Conservation (phyloP, 2,329 filamentous ascomycete genomes). For the Penicillium griseofulvum region DNA sequence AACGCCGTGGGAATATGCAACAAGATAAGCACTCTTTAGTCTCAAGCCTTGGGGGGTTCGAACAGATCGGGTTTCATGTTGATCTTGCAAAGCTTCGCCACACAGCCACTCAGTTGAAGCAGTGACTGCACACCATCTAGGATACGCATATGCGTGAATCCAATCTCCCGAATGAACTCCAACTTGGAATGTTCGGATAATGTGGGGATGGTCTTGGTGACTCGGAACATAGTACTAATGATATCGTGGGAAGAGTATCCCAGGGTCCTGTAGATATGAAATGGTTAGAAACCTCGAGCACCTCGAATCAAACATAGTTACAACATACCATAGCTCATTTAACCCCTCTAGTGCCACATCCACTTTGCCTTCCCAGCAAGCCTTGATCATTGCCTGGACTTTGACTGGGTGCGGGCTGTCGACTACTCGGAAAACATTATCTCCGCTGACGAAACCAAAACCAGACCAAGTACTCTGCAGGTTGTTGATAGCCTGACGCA, state of each 20-base stretch:
- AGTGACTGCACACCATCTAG: slow-evolving; percentile 96
- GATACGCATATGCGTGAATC: slow-evolving; percentile 98
- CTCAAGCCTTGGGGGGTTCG: slow-evolving; percentile 42
- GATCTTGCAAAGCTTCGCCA: slow-evolving; percentile 86
- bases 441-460: slow-evolving; percentile 94
- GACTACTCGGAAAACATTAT: slow-evolving; percentile 97
- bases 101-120: slow-evolving; percentile 87
- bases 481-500: slow-evolving; percentile 99
- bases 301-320: neutral
- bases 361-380: slow-evolving; percentile 87
- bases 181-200: slow-evolving; percentile 92
- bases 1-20: slow-evolving; percentile 31
- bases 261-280: slow-evolving; percentile 56
- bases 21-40: slow-evolving; percentile 3
- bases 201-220: slow-evolving; percentile 91
- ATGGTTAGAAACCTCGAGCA: slow-evolving; percentile 4
- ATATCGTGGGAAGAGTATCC: slow-evolving; percentile 99
- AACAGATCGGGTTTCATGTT: slow-evolving; percentile 94
- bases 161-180: slow-evolving; percentile 98
- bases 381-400: slow-evolving; percentile 97
- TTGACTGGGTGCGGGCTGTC: slow-evolving; percentile 97
- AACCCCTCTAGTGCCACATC: slow-evolving; percentile 82
- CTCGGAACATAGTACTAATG: slow-evolving; percentile 98
- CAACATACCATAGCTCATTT: slow-evolving; percentile 76
- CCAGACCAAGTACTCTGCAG: slow-evolving; percentile 89